Percentiles rank a stretch among this genome's conserved stretches.
phyloP scores from a whole-genome alignment of 768 basidiomycete genomes.

The Termitomyces eurrhizus region DNA sequence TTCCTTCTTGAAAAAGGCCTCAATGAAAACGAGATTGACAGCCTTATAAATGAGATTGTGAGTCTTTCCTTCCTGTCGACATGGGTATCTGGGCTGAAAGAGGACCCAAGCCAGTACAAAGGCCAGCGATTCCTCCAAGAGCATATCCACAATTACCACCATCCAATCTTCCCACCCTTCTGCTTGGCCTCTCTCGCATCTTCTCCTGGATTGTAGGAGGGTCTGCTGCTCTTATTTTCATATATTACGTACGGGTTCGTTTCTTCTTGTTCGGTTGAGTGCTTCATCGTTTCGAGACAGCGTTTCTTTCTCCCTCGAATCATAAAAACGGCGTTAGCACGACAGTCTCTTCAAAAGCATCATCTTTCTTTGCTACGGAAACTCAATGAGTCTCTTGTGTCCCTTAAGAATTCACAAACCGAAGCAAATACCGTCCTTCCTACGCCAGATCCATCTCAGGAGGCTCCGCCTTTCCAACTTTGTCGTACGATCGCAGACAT shows the following conservation, averaged over 20 bases:
- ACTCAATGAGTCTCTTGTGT: slow-evolving; percentile 52
- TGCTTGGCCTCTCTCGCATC: slow-evolving; percentile 58
- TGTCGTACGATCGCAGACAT: slow-evolving; percentile 46
- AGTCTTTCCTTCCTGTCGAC: slow-evolving; percentile 14
- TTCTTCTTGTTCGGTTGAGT: neutral
- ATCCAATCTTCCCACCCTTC: slow-evolving; percentile 62
- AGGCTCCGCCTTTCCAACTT: slow-evolving; percentile 37
- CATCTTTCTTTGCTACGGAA: slow-evolving; percentile 52
- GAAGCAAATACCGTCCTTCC: slow-evolving; percentile 58
- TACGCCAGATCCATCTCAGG: slow-evolving; percentile 44
- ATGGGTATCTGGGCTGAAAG: neutral
- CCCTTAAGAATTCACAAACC: slow-evolving; percentile 51
- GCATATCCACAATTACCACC: slow-evolving; percentile 70
- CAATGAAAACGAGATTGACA: slow-evolving; percentile 53
- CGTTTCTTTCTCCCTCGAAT: slow-evolving; percentile 69
- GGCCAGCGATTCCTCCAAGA: slow-evolving; percentile 63
- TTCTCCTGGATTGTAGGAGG: slow-evolving; percentile 67
- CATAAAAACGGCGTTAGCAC: slow-evolving; percentile 52
- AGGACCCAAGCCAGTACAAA: slow-evolving; percentile 24
- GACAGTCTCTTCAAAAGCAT: slow-evolving; percentile 56
- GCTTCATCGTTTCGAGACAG: slow-evolving; percentile 29
- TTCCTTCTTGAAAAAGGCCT: slow-evolving; percentile 75
- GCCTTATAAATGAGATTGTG: slow-evolving; percentile 55
- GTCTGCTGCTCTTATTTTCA: slow-evolving; percentile 50
- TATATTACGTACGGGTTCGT: slow-evolving; percentile 58